Percentiles rank a stretch among this genome's conserved stretches.
Conservation (phyloP, 805 yeast genomes). For the Cyberlindnera sargentensis region DNA sequence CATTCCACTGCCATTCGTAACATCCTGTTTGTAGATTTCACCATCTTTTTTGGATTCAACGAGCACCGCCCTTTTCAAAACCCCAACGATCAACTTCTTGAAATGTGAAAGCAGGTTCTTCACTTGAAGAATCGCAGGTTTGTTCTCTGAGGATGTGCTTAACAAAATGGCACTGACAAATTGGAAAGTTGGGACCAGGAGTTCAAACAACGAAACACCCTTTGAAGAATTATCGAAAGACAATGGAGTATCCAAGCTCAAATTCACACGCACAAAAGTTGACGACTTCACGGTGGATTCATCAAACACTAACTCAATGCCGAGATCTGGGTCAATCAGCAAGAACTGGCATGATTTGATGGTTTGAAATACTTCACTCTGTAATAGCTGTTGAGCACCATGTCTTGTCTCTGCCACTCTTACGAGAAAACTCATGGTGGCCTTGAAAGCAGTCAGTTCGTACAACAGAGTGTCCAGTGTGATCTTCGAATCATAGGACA, state of each 20-base stretch:
- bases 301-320: constrained; percentile 46
- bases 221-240: constrained; percentile 25
- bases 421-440: constrained; percentile 60
- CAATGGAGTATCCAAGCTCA: constrained; percentile 48
- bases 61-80: constrained; percentile 50
- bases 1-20: constrained; percentile 30
- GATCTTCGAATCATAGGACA: constrained; percentile 29
- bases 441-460: constrained; percentile 72
- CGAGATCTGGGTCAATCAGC: constrained; percentile 72
- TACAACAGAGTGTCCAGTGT: constrained; percentile 51
- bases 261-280: constrained; percentile 34
- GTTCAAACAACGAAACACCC: constrained; percentile 52
- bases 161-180: constrained; percentile 58
- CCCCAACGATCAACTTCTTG: constrained; percentile 50
- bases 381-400: constrained; percentile 75
- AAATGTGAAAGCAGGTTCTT: constrained; percentile 44
- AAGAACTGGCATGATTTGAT: constrained; percentile 52
- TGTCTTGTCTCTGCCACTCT: constrained; percentile 67
- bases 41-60: constrained; percentile 23
- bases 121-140: constrained; percentile 47
- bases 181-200: constrained; percentile 69
- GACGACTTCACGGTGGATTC: constrained; percentile 26
- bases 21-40: constrained; percentile 23
- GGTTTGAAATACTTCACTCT: constrained; percentile 62
- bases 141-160: constrained; percentile 73